Evolutionary conservation across 2,329 filamentous ascomycete genomes (phyloP).

Genomic region (Aspergillus candidus): DNA sequence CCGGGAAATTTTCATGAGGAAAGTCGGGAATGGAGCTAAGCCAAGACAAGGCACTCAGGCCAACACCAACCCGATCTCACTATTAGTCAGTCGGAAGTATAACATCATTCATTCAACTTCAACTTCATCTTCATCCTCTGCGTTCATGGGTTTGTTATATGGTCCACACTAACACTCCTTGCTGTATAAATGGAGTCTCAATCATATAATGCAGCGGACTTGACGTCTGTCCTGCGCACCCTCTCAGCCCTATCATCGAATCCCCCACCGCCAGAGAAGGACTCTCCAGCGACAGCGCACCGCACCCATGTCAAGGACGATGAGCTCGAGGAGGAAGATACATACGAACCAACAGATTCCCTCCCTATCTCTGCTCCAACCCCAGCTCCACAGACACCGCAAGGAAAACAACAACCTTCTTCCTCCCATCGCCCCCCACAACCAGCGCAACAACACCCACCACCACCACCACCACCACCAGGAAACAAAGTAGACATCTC

Average conservation of each 20-base stretch:
- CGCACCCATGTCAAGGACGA: neutral
- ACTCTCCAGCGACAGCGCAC: constrained; percentile 13
- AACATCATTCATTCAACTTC: neutral
- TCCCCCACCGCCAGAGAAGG: too few relatives aligned
- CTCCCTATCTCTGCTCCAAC: constrained; percentile 3
- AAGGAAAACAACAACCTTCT: too few relatives aligned
- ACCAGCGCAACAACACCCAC: neutral
- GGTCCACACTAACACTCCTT: neutral
- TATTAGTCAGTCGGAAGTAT: too few relatives aligned
- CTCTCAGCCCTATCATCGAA: constrained; percentile 28
- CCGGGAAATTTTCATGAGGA: neutral
- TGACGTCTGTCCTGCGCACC: constrained; percentile 38
- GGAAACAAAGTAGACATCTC: constrained; percentile 33
- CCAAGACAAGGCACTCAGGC: too few relatives aligned
- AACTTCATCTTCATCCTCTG: neutral
- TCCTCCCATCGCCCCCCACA: neutral
- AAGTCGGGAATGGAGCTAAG: neutral
- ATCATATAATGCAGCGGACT: constrained; percentile 28
- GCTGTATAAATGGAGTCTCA: constrained; percentile 11
- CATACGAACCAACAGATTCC: constrained; percentile 17
- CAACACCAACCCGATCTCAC: too few relatives aligned
- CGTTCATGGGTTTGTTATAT: neutral
- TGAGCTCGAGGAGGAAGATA: constrained; percentile 7
- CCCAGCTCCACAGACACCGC: neutral
- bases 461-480: constrained; percentile 1